Evolutionary conservation across 192 early-diverging fungal genomes (phyloP).

Genomic region (Dimargaris verticillata): DNA sequence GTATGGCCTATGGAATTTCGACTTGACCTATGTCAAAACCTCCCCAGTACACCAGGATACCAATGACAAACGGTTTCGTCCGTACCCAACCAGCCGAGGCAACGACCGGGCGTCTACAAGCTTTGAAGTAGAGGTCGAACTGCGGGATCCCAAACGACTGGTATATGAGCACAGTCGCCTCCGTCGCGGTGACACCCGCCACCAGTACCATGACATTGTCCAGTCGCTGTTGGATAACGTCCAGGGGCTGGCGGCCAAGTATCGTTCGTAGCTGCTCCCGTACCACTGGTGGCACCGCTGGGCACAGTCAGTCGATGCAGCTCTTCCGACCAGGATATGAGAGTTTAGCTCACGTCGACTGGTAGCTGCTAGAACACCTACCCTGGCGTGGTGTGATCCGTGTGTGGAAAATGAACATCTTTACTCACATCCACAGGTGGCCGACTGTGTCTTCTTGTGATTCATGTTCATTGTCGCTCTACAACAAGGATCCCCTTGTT

Average conservation of each 20-base stretch:
- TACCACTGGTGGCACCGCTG: neutral
- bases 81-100: too few relatives aligned
- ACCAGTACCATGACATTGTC: neutral
- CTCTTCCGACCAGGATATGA: neutral
- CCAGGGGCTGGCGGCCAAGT: neutral
- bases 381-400: neutral
- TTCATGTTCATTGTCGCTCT: too few relatives aligned
- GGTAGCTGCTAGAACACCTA: neutral
- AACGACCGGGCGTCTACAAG: too few relatives aligned
- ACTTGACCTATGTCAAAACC: slow-evolving; percentile 76
- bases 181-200: neutral
- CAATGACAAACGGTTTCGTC: neutral
- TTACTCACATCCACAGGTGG: too few relatives aligned
- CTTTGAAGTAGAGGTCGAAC: neutral
- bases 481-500: too few relatives aligned
- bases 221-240: neutral
- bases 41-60: neutral
- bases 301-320: neutral
- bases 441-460: too few relatives aligned
- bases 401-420: neutral
- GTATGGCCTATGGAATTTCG: slow-evolving; percentile 67
- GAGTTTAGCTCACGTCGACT: neutral
- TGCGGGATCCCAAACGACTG: neutral
- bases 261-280: neutral
- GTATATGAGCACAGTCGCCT: neutral